Evolutionary conservation across 129 eudicot species (phyloP).

Genomic region (Arctium minus): DNA sequence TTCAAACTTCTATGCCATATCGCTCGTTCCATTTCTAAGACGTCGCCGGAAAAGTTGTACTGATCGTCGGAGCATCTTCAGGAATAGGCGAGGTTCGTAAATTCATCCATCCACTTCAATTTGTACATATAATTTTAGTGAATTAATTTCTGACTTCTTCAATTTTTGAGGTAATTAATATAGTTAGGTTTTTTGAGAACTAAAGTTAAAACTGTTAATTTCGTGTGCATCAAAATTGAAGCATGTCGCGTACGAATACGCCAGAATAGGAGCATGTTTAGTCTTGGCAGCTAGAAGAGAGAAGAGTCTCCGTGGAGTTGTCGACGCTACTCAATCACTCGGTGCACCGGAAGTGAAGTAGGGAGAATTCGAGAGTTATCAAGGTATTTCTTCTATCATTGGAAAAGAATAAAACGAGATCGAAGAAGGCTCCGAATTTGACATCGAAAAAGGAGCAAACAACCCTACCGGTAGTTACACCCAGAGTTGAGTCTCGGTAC

Average conservation of each 20-base stretch:
- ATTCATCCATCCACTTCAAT: not conserved
- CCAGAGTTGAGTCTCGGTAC: too few relatives aligned
- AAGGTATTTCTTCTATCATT: too few relatives aligned
- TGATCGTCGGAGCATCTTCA: slow-evolving; percentile 59
- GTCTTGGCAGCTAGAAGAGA: slow-evolving; percentile 59
- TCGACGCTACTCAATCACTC: slow-evolving; percentile 26
- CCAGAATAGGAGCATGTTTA: slow-evolving; percentile 58
- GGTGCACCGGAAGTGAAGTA: slow-evolving; percentile 57
- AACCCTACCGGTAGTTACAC: too few relatives aligned
- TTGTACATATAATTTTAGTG: too few relatives aligned
- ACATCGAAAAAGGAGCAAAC: too few relatives aligned
- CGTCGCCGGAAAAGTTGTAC: slow-evolving; percentile 51
- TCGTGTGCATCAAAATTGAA: not conserved
- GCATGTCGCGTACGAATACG: slow-evolving; percentile 64
- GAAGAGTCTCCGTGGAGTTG: slow-evolving; percentile 45
- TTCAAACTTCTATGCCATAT: slow-evolving; percentile 24
- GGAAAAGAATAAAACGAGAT: too few relatives aligned
- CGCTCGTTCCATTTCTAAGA: slow-evolving; percentile 28
- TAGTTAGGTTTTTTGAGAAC: not conserved
- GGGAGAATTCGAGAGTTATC: too few relatives aligned
- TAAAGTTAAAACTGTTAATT: not conserved
- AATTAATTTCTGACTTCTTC: not conserved
- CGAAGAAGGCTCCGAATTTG: too few relatives aligned
- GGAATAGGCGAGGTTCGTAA: slow-evolving; percentile 51
- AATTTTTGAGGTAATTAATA: not conserved